These are phyloP conservation scores for Fusarium domesticum DNA, from an alignment of 2,329 filamentous ascomycete species.

Conservation along the genomic window DNA sequence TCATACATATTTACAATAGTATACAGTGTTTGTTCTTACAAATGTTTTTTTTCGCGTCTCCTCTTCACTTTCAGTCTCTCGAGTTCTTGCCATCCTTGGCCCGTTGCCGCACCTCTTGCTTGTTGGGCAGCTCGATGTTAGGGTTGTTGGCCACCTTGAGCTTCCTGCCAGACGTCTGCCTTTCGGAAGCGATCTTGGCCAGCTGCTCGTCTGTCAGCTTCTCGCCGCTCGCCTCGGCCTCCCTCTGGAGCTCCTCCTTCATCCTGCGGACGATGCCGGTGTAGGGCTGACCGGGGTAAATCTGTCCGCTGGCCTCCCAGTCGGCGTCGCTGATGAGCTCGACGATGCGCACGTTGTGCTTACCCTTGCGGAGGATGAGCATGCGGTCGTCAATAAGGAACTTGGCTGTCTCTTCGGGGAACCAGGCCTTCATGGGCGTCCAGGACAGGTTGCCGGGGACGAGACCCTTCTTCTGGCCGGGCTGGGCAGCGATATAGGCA, in stretches of 20 bases:
- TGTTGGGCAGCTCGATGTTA: slow-evolving; percentile 40
- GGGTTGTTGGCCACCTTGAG: slow-evolving; percentile 41
- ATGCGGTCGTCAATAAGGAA: slow-evolving; percentile 59
- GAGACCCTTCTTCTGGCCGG: slow-evolving; percentile 44
- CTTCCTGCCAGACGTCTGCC: slow-evolving; percentile 16
- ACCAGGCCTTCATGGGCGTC: slow-evolving; percentile 59
- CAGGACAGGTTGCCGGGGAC: slow-evolving; percentile 54
- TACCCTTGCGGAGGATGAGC: slow-evolving; percentile 60
- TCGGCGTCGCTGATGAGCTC: slow-evolving; percentile 57
- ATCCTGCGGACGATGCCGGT: slow-evolving; percentile 48
- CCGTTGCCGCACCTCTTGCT: slow-evolving; percentile 32
- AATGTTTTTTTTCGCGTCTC: too few relatives aligned
- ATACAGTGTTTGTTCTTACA: slow-evolving; percentile 28
- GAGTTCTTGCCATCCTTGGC: slow-evolving; percentile 10
- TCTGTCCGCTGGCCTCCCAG: slow-evolving; percentile 47
- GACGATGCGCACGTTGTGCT: slow-evolving; percentile 61
- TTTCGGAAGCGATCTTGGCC: slow-evolving; percentile 19
- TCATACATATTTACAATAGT: slow-evolving; percentile 30
- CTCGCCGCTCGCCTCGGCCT: slow-evolving; percentile 34
- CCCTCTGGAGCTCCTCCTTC: slow-evolving; percentile 36
- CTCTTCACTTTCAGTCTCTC: slow-evolving; percentile 7
- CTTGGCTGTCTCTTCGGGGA: slow-evolving; percentile 53
- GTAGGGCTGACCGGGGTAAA: slow-evolving; percentile 53
- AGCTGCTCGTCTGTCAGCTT: slow-evolving; percentile 30
- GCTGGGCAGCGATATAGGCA: slow-evolving; percentile 58